Evolutionary conservation across 2,329 filamentous ascomycete genomes (phyloP), one percentile per base, ranked within the genome.

Genomic region (Aspergillus felis): DNA sequence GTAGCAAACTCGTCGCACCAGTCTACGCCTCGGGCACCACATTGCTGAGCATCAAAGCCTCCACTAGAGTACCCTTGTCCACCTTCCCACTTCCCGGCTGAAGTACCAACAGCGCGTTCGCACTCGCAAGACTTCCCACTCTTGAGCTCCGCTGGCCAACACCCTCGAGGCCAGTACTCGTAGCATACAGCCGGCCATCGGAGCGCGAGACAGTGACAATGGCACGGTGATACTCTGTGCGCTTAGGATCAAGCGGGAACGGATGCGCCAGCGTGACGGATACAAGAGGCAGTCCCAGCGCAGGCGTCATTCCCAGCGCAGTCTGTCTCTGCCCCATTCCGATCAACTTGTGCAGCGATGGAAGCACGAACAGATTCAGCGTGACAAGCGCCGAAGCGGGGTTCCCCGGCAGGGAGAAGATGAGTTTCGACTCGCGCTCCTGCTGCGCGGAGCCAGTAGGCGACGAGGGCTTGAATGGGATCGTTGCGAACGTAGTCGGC

Each of bases 341-440:
- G 10, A 86, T 82, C 65, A 89, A 81, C 64, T 89, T 86, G 68
- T 96, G 91, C 58, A 99, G 77, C 0, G 90, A 87, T 0, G 94
- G 94, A 10, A 99, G 80, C 8, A 97, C 92, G 73, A 99, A 97
- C 1, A 99, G 84, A 69, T 97, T 90, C 67, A 96, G 91, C 0
- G 93, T 96, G 9, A 97, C 94, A 2, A 97, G 82, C 0, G 94
- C 93, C 2, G 90, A 94, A 1, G 93, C 94, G 0, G 94, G 94
- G 71, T 99, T 99, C 0, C 94, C 94, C 0, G 94, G 94, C 0
- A 99, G 81, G 0, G 91, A 90, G 76, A 99, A 99, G 63, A 99
- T 85, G 57, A 88, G 82, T 69, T 90, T 92, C 1, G 77, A 78
- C 25, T 85, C 74, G 49, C 86, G 82, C 44, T 83, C 78, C 60